Conservation (phyloP, 345 rosid genomes). For the Gossypium longicalyx region DNA sequence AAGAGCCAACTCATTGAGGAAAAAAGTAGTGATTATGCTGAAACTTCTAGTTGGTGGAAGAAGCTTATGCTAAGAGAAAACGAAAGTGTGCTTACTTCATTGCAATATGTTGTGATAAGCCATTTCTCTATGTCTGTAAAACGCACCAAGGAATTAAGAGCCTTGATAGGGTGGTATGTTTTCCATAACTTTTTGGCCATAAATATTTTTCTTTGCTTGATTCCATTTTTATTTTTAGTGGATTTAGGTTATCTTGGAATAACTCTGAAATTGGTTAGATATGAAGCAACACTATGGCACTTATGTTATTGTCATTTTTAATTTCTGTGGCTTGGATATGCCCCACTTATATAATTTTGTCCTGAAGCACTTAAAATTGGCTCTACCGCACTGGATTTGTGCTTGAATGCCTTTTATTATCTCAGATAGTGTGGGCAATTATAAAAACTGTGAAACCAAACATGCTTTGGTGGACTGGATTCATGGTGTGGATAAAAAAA, state of each 20-base stretch:
- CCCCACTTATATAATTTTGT: neutral
- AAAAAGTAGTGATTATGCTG: slow-evolving; percentile 28
- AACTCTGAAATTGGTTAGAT: neutral
- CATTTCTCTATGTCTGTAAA: slow-evolving; percentile 61
- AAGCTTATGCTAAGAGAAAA: slow-evolving; percentile 40
- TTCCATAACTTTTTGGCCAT: slow-evolving; percentile 20
- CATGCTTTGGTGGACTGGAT: neutral
- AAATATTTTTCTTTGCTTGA: slow-evolving; percentile 14
- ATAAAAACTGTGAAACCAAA: neutral
- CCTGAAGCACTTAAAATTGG: neutral
- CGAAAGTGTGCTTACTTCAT: slow-evolving; percentile 31
- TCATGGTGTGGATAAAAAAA: neutral
- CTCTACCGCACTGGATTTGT: neutral
- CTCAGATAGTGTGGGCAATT: neutral
- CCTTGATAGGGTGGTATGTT: slow-evolving; percentile 80
- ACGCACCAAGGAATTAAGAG: slow-evolving; percentile 81
- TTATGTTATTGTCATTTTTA: neutral
- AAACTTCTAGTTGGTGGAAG: slow-evolving; percentile 64
- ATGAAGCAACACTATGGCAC: neutral
- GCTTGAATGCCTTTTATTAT: neutral
- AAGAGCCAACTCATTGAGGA: slow-evolving; percentile 42
- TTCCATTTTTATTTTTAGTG: neutral
- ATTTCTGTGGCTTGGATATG: neutral
- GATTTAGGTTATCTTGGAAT: slow-evolving; percentile 2
- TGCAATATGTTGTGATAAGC: slow-evolving; percentile 39